Evolutionary conservation across 495 filamentous ascomycete species (phyloP), one percentile per base, ranked within the genome.

Genomic region (Aspergillus carlsbadensis): DNA sequence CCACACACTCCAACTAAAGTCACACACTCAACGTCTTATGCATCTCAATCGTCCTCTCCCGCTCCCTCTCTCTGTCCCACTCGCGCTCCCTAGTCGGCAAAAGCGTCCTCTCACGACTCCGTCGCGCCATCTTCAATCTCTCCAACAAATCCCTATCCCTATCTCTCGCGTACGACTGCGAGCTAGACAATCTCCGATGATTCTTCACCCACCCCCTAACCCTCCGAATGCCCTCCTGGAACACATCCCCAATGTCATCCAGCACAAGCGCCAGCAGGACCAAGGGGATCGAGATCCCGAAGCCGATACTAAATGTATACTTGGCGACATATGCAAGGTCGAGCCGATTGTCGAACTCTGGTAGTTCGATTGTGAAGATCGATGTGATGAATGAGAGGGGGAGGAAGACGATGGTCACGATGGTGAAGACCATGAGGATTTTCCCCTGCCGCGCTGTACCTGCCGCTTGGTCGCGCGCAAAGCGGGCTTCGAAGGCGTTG

Each of bases 371-470:
- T 0, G 85, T 80, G 67, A 88, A 88, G 43, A 89, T 80, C 1
- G 82, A 80, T 0, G 83, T 78, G 56, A 89, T 87, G 64, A 90
- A 90, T 5, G 78, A 82, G 49, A 88, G 65, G 0, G 86, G 85
- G 4, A 90, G 69, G 72, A 88, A 88, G 29, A 88, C 65, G 43
- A 87, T 87, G 0, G 84, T 87, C 6, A 88, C 86, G 56, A 88
- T 83, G 6, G 87, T 91, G 58, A 90, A 90, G 7, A 90, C 80
- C 78, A 91, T 84, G 55, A 89, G 84, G 5, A 85, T 88, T 59
- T 87, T 84, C n/a, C 80, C 78, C 62, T 90, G 87, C n/a, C 79
- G 70, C 1, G 81, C 81, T 0, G 86, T 87, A 2, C 81, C 82
- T 1, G 81, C 77, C 1, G 85, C 84, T 59, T 88, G 84, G 44